Evolutionary conservation across 192 early-diverging fungal species (phyloP).

Genomic region (Coemansia asiatica): DNA sequence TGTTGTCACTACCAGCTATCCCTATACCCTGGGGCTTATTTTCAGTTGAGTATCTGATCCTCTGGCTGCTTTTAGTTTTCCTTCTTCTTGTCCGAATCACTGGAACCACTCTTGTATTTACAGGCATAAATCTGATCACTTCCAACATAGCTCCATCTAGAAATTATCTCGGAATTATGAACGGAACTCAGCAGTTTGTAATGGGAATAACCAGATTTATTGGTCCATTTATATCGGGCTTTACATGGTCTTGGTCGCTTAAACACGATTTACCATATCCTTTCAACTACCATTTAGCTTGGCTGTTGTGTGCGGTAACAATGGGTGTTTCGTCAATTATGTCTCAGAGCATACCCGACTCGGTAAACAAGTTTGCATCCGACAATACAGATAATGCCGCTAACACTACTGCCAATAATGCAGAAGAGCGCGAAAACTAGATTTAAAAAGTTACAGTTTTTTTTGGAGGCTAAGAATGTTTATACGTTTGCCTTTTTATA

Average conservation of each 20-base stretch:
- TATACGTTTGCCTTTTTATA: no score
- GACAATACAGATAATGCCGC: neutral
- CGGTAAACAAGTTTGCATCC: conserved; percentile 12
- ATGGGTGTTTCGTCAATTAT: neutral
- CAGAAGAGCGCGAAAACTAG: no score
- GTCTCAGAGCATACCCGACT: neutral
- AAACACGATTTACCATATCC: conserved; percentile 8
- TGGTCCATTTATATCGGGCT: conserved; percentile 14
- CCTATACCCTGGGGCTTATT: neutral
- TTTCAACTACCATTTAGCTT: conserved; percentile 8
- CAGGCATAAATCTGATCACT: conserved; percentile 14
- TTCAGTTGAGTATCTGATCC: neutral
- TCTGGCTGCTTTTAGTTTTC: conserved; percentile 26
- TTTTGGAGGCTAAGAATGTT: no score
- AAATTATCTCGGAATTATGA: conserved; percentile 16
- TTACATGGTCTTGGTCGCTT: conserved; percentile 17
- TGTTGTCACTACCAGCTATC: neutral
- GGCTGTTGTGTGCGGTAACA: neutral
- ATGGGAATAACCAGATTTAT: conserved; percentile 3
- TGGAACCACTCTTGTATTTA: neutral
- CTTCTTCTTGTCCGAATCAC: conserved; percentile 4
- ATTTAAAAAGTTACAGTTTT: no score
- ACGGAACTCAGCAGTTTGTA: conserved; percentile 10
- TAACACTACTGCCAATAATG: neutral
- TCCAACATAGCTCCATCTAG: conserved; percentile 11